Evolutionary conservation across 202 grass and related monocot species (phyloP).

Genomic region (Panicum hallii): DNA sequence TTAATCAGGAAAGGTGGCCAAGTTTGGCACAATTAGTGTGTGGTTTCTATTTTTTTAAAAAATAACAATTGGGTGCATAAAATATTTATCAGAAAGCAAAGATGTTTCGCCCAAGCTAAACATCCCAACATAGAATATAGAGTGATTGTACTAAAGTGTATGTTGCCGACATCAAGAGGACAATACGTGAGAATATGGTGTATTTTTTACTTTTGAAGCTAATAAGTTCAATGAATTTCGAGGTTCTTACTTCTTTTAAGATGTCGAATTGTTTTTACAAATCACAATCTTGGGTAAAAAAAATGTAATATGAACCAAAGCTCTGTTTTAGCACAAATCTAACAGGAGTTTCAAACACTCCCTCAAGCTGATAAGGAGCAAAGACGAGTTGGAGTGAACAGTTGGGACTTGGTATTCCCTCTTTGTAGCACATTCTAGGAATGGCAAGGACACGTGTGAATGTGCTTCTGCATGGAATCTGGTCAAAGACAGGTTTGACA

Average conservation of each 20-base stretch:
- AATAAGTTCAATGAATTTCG: background rate
- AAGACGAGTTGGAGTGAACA: background rate
- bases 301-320: background rate
- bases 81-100: background rate
- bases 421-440: background rate
- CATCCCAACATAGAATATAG: background rate
- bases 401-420: background rate
- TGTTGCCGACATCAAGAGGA: slow-evolving; percentile 21
- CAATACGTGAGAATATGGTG: background rate
- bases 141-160: background rate
- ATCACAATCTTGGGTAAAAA: background rate
- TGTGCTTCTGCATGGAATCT: background rate
- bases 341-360: background rate
- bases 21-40: background rate
- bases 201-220: background rate
- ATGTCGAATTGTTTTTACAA: background rate
- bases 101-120: background rate
- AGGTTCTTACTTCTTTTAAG: background rate
- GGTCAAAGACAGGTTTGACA: slow-evolving; percentile 25
- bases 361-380: background rate
- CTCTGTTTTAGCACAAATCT: background rate
- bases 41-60: background rate
- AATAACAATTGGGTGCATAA: background rate
- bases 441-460: background rate
- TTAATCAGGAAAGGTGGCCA: background rate